These are phyloP conservation scores for Talaromyces rugulosus DNA, from an alignment of 2,329 filamentous ascomycete species.

Conservation along the genomic window DNA sequence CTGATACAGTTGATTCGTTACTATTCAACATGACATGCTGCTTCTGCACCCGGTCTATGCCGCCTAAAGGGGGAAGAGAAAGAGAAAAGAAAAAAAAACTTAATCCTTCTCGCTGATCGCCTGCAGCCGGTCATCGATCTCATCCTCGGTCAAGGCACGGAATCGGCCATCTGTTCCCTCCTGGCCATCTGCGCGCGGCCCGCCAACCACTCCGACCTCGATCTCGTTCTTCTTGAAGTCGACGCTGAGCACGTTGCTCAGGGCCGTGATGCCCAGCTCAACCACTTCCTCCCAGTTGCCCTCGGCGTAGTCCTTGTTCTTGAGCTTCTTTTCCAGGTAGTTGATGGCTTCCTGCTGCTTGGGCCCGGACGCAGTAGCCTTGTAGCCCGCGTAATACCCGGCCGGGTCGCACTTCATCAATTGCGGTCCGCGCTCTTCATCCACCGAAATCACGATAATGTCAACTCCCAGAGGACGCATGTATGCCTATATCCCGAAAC, in stretches of 20 bases:
- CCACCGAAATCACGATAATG: constrained; percentile 89
- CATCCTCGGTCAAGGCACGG: constrained; percentile 87
- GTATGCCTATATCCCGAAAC: constrained; percentile 61
- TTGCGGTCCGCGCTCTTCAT: constrained; percentile 87
- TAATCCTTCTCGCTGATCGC: constrained; percentile 98
- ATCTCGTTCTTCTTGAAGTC: constrained; percentile 99
- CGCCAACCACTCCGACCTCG: constrained; percentile 95
- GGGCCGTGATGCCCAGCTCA: constrained; percentile 88
- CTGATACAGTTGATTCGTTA: background rate
- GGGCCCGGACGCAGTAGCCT: constrained; percentile 91
- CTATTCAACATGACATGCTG: background rate
- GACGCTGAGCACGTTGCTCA: constrained; percentile 95
- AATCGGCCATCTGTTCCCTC: constrained; percentile 77
- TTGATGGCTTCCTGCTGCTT: constrained; percentile 99
- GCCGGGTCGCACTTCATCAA: constrained; percentile 98
- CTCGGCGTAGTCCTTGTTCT: constrained; percentile 93
- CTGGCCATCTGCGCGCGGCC: constrained; percentile 74
- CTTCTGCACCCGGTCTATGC: background rate
- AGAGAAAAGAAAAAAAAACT: constrained; percentile 25
- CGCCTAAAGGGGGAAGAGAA: background rate
- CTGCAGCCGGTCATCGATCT: constrained; percentile 97
- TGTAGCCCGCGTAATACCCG: constrained; percentile 97
- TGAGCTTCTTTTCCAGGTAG: constrained; percentile 98
- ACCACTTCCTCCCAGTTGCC: constrained; percentile 97
- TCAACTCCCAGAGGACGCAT: constrained; percentile 97